Percentiles rank a stretch among this genome's conserved stretches.
Conservation (phyloP, 2,329 filamentous ascomycete species). For the Immersiporthe knoxdaviesiana region DNA sequence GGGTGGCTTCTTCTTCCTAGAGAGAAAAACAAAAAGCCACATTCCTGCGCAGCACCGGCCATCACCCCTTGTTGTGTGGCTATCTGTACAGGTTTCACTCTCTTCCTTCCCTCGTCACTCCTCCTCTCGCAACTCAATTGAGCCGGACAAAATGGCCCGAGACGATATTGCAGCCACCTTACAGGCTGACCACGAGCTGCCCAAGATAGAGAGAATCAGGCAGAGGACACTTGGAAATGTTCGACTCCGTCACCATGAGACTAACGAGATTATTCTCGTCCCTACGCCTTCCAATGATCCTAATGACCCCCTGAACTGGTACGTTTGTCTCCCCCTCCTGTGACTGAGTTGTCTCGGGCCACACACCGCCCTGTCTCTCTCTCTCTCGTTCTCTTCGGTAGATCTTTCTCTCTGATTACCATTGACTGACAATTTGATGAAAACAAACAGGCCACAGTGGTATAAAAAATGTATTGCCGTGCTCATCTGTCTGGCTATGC, state of each 20-base stretch:
- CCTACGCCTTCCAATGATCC: conserved; percentile 54
- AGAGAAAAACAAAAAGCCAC: neutral
- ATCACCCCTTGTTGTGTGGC: neutral
- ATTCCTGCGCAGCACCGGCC: neutral
- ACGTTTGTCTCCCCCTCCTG: conserved; percentile 33
- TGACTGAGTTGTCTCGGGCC: neutral
- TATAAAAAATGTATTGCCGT: conserved; percentile 55
- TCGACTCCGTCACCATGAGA: conserved; percentile 45
- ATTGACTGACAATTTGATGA: no score
- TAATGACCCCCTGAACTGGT: conserved; percentile 59
- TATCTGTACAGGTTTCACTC: neutral
- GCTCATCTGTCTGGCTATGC: conserved; percentile 56
- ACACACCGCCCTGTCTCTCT: neutral
- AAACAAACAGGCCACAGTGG: conserved; percentile 48
- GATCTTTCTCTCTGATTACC: no score
- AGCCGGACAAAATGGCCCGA: conserved; percentile 23
- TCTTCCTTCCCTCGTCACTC: neutral
- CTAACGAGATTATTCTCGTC: conserved; percentile 54
- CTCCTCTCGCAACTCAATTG: neutral
- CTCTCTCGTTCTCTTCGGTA: conserved; percentile 28
- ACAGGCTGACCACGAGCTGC: conserved; percentile 26
- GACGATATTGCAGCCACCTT: conserved; percentile 31
- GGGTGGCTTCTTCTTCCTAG: neutral
- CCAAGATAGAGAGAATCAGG: conserved; percentile 28
- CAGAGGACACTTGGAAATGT: conserved; percentile 45